phyloP scores from a whole-genome alignment of 768 basidiomycete genomes.

The Melanogaster broomeanus region DNA sequence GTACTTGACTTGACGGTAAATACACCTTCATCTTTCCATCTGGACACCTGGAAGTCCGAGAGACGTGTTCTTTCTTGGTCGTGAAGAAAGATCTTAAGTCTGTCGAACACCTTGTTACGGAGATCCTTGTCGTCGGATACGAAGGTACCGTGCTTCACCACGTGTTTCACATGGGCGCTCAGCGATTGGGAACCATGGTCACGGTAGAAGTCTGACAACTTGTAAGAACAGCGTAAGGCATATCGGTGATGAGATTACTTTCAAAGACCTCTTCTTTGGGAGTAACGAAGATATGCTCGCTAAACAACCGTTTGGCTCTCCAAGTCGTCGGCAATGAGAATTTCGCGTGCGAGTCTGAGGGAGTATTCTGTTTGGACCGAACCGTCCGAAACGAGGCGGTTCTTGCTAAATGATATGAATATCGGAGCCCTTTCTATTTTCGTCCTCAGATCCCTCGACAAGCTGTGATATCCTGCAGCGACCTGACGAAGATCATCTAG shows the following conservation, averaged over 20 bases:
- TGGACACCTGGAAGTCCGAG: slow-evolving; percentile 54
- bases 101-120: slow-evolving; percentile 66
- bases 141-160: slow-evolving; percentile 55
- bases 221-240: background rate
- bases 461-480: slow-evolving; percentile 59
- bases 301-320: slow-evolving; percentile 74
- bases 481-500: slow-evolving; percentile 80
- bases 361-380: slow-evolving; percentile 42
- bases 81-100: slow-evolving; percentile 83
- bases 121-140: slow-evolving; percentile 44
- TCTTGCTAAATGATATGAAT: slow-evolving; percentile 64
- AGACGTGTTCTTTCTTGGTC: slow-evolving; percentile 66
- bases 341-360: slow-evolving; percentile 60
- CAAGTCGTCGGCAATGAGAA: slow-evolving; percentile 82
- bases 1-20: slow-evolving; percentile 62
- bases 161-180: slow-evolving; percentile 69
- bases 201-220: slow-evolving; percentile 61
- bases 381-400: slow-evolving; percentile 34
- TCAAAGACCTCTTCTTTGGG: slow-evolving; percentile 90
- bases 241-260: slow-evolving; percentile 41
- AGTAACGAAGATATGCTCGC: slow-evolving; percentile 65
- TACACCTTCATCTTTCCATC: slow-evolving; percentile 58
- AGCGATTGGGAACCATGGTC: slow-evolving; percentile 70
- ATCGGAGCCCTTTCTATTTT: slow-evolving; percentile 69
- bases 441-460: slow-evolving; percentile 40